Conservation (phyloP, 164 flowering plant genomes). For the Aristolochia contorta region DNA sequence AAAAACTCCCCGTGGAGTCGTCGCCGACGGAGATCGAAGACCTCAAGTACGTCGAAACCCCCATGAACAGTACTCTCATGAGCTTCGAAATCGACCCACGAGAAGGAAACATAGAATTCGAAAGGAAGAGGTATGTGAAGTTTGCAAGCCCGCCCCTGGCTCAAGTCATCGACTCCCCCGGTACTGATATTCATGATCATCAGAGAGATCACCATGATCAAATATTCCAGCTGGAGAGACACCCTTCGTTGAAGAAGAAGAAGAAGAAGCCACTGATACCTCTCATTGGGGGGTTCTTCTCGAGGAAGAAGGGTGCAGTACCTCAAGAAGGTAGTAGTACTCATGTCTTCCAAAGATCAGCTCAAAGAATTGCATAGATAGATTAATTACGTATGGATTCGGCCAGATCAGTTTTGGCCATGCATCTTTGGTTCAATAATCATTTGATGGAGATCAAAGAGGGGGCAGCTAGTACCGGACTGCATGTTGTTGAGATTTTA, state of each 20-base stretch:
- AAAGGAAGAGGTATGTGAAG: constrained; percentile 58
- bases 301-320: constrained; percentile 29
- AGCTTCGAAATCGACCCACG: too few species aligned
- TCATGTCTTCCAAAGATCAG: constrained; percentile 15
- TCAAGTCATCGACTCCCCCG: constrained; percentile 12
- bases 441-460: too few species aligned
- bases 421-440: too few species aligned
- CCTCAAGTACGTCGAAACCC: constrained; percentile 39
- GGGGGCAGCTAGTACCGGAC: too few species aligned
- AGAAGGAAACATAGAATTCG: constrained; percentile 20
- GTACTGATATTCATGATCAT: background rate
- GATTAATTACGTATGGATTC: background rate
- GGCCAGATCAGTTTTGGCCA: too few species aligned
- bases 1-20: constrained; percentile 24
- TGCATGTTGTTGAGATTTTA: too few species aligned
- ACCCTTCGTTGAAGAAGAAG: constrained; percentile 23
- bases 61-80: constrained; percentile 9
- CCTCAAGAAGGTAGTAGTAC: constrained; percentile 11
- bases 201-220: constrained; percentile 6
- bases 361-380: constrained; percentile 14
- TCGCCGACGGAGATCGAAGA: constrained; percentile 36
- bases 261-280: constrained; percentile 46
- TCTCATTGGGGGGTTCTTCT: constrained; percentile 39
- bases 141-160: constrained; percentile 60
- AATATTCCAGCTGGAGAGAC: constrained; percentile 15